phyloP scores from a whole-genome alignment of 2,329 filamentous ascomycete species.

The Blastomyces parvus region DNA sequence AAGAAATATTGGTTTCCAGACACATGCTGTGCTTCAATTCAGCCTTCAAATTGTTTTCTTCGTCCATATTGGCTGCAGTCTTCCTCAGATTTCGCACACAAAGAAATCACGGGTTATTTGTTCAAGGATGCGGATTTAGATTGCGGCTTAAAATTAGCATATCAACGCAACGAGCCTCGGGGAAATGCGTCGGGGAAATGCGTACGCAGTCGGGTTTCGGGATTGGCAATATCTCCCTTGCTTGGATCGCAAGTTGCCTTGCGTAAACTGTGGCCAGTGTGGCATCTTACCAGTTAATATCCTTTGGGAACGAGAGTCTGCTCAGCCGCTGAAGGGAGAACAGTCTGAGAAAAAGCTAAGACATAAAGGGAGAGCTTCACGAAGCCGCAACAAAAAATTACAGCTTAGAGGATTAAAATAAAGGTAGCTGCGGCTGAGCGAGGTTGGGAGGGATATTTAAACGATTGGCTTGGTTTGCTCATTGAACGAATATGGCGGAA shows the following conservation, averaged over 20 bases:
- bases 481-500: not conserved
- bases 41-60: not conserved
- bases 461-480: not conserved
- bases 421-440: not conserved
- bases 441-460: not conserved
- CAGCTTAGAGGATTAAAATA: not conserved
- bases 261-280: not conserved
- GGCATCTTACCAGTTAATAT: not conserved
- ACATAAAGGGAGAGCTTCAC: not conserved
- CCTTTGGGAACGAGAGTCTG: not conserved
- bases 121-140: not conserved
- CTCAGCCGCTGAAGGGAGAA: not conserved
- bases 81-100: not conserved
- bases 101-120: not conserved
- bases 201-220: not conserved
- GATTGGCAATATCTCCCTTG: not conserved
- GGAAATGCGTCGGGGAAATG: not conserved
- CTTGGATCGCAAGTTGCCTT: not conserved
- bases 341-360: not conserved
- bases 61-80: not conserved
- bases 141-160: not conserved
- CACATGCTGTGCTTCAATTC: not conserved
- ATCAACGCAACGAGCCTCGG: not conserved
- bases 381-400: not conserved
- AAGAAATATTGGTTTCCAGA: not conserved